Conservation (phyloP, 805 yeast species). For the Cyberlindnera veronae region DNA sequence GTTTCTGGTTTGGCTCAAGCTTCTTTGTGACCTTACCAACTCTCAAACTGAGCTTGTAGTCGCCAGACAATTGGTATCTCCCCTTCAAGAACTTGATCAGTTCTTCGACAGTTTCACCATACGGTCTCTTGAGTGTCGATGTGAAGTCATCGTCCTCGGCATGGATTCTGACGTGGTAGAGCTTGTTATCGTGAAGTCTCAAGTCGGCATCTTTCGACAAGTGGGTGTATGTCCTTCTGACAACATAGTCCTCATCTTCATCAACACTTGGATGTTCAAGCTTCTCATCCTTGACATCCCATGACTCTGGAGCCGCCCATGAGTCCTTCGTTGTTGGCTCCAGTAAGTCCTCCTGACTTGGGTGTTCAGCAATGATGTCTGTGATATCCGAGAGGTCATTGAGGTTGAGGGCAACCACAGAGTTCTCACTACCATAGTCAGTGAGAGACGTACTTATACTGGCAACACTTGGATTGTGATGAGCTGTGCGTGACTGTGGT, state of each 20-base stretch:
- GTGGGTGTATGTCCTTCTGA: constrained; percentile 32
- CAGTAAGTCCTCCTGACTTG: constrained; percentile 8
- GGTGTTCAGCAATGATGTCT: constrained; percentile 37
- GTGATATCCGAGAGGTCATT: constrained; percentile 48
- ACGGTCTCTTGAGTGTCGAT: constrained; percentile 71
- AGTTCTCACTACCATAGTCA: constrained; percentile 22
- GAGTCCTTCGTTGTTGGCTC: constrained; percentile 16
- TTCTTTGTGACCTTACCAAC: constrained; percentile 76
- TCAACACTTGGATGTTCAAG: constrained; percentile 21
- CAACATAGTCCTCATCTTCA: constrained; percentile 35
- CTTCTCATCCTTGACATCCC: constrained; percentile 48
- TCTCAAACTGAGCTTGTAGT: constrained; percentile 69
- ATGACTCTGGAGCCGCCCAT: constrained; percentile 60
- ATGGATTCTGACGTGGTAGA: constrained; percentile 64
- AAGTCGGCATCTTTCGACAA: constrained; percentile 28
- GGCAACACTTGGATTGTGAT: constrained; percentile 14
- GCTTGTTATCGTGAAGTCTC: constrained; percentile 21
- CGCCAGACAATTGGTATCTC: constrained; percentile 70
- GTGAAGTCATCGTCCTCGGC: constrained; percentile 83
- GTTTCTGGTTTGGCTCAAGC: constrained; percentile 67
- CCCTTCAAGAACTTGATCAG: constrained; percentile 67
- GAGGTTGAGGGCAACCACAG: constrained; percentile 35
- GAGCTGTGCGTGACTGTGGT: neutral
- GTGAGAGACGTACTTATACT: constrained; percentile 13
- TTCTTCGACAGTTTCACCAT: constrained; percentile 74